These are phyloP conservation scores for Podaxis sp. DNA, from an alignment of 768 basidiomycete genomes.

Conservation along the genomic window DNA sequence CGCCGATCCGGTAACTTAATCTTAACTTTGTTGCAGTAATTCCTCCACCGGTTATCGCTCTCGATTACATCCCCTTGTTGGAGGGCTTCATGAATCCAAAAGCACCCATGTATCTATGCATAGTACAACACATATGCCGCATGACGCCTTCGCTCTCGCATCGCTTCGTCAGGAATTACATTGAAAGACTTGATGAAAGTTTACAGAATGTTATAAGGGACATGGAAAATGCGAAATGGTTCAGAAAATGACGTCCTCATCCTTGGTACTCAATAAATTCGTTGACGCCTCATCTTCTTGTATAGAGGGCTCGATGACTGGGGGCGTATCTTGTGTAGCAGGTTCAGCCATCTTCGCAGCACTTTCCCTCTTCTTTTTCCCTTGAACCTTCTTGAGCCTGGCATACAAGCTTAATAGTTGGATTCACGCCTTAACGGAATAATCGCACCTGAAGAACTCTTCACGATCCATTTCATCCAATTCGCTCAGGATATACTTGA, in stretches of 20 bases:
- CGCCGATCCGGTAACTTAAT: slow-evolving; percentile 13
- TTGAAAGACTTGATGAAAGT: not conserved
- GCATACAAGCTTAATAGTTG: not conserved
- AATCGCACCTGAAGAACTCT: slow-evolving; percentile 80
- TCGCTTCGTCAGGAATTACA: not conserved
- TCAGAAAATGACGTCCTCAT: slow-evolving; percentile 93
- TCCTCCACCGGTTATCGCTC: slow-evolving; percentile 18
- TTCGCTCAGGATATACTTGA: slow-evolving; percentile 97
- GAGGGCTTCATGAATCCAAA: slow-evolving; percentile 41
- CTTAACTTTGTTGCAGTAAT: slow-evolving; percentile 35
- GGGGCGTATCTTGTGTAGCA: slow-evolving; percentile 27
- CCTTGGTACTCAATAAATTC: slow-evolving; percentile 81
- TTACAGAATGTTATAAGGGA: slow-evolving; percentile 5
- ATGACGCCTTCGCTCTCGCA: slow-evolving; percentile 29
- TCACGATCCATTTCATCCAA: slow-evolving; percentile 98
- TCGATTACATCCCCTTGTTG: slow-evolving; percentile 24
- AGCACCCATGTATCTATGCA: slow-evolving; percentile 68
- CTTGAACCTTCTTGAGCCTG: slow-evolving; percentile 95
- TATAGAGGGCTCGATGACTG: slow-evolving; percentile 27
- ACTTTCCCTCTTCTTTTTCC: slow-evolving; percentile 90
- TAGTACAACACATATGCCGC: slow-evolving; percentile 56
- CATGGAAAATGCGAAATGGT: not conserved
- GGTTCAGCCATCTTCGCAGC: slow-evolving; percentile 35
- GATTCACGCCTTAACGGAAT: not conserved
- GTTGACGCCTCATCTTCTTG: slow-evolving; percentile 32